Evolutionary conservation across 768 basidiomycete species (phyloP).

Genomic region (Rickenella mellea): DNA sequence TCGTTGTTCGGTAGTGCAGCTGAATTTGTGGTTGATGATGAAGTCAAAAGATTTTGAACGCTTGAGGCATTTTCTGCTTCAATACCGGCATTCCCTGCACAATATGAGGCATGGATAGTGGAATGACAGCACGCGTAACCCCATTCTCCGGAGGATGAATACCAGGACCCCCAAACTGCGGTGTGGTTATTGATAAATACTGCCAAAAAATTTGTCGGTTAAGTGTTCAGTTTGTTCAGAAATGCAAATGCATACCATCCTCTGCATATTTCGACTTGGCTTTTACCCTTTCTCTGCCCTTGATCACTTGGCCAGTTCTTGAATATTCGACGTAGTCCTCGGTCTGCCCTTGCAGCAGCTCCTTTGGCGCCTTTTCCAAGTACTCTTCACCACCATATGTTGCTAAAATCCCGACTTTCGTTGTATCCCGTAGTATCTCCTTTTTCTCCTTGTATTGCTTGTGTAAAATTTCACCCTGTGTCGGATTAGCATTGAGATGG

Average conservation of each 20-base stretch:
- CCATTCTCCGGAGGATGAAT: constrained; percentile 61
- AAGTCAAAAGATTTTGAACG: constrained; percentile 55
- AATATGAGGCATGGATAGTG: constrained; percentile 77
- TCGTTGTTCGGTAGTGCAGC: constrained; percentile 11
- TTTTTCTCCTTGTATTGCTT: constrained; percentile 89
- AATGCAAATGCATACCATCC: constrained; percentile 56
- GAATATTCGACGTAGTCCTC: constrained; percentile 98
- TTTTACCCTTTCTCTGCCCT: constrained; percentile 84
- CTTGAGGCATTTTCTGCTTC: constrained; percentile 69
- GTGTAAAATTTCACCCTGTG: constrained; percentile 87
- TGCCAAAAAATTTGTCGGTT: constrained; percentile 20
- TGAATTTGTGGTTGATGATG: constrained; percentile 21
- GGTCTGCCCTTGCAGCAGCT: constrained; percentile 90
- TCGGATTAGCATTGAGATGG: constrained; percentile 93
- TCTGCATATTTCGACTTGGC: constrained; percentile 90
- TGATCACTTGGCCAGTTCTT: constrained; percentile 80
- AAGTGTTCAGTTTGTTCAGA: constrained; percentile 2
- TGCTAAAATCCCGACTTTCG: constrained; percentile 80
- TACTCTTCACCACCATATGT: constrained; percentile 95
- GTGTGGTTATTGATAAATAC: constrained; percentile 92
- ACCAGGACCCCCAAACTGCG: constrained; percentile 97
- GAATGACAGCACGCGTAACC: constrained; percentile 96
- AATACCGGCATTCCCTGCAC: constrained; percentile 80
- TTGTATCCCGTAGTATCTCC: constrained; percentile 80
- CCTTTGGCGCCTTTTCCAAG: constrained; percentile 80